Conservation (phyloP, 179 eudicot species). For the Spinacia oleracea region DNA sequence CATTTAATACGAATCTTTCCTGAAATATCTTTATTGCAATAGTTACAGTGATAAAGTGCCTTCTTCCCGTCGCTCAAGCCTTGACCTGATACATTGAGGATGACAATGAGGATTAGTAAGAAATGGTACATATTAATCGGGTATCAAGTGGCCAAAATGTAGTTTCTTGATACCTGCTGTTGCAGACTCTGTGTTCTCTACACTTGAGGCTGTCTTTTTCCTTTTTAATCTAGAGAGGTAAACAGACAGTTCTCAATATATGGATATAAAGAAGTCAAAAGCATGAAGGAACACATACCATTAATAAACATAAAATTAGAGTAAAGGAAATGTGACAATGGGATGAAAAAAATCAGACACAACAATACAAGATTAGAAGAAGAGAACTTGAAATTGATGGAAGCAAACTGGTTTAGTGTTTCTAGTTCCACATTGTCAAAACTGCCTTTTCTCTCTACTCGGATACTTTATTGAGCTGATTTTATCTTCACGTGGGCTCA, state of each 20-base stretch:
- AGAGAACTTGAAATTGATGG: not conserved
- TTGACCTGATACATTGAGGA: slow-evolving; percentile 53
- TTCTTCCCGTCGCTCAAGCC: slow-evolving; percentile 63
- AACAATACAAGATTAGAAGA: not conserved
- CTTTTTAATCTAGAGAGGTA: slow-evolving; percentile 65
- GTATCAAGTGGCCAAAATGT: not conserved
- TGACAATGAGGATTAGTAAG: slow-evolving; percentile 18
- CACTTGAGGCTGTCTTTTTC: slow-evolving; percentile 59
- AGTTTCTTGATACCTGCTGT: slow-evolving; percentile 46
- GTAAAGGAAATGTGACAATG: not conserved
- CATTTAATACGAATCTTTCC: slow-evolving; percentile 86
- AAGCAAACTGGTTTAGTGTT: not conserved
- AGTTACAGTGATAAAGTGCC: slow-evolving; percentile 86
- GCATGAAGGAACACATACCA: not conserved
- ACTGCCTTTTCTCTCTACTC: not conserved
- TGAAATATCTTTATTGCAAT: slow-evolving; percentile 89
- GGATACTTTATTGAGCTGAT: not conserved
- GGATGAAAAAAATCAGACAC: not conserved
- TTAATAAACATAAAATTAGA: not conserved
- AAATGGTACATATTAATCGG: slow-evolving; percentile 5
- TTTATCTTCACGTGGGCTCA: not conserved
- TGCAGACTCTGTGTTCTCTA: slow-evolving; percentile 63
- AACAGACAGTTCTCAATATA: slow-evolving; percentile 16
- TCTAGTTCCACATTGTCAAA: not conserved
- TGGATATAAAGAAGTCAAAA: not conserved